Evolutionary conservation across 2,329 filamentous ascomycete genomes (phyloP).

Genomic region (Aspergillus ruber): DNA sequence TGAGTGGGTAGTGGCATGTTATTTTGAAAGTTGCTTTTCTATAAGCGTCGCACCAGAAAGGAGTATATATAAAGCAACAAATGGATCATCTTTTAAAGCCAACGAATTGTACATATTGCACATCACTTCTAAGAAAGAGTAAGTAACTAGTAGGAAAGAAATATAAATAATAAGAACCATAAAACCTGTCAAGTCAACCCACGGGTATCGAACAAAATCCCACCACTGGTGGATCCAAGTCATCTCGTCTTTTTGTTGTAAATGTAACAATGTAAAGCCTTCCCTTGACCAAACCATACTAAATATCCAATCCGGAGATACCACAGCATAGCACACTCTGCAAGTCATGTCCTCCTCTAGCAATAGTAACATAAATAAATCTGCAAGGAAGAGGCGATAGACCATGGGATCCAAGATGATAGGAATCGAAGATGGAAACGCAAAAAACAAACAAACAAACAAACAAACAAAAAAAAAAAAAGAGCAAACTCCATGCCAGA

Average conservation of each 20-base stretch:
- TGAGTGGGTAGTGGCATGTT: too few relatives aligned
- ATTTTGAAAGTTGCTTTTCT: neutral
- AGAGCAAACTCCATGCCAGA: conserved; percentile 19
- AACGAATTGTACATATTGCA: neutral
- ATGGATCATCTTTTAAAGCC: neutral
- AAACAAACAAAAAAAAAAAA: conserved; percentile 15
- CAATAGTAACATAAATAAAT: neutral
- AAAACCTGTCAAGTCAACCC: conserved; percentile 11
- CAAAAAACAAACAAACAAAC: too few relatives aligned
- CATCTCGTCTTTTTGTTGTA: conserved; percentile 8
- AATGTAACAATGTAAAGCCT: neutral
- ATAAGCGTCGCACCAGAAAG: neutral
- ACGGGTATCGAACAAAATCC: conserved; percentile 26
- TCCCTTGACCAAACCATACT: neutral
- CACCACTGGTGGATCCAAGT: conserved; percentile 8
- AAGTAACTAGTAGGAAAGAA: neutral
- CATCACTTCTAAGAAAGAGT: neutral
- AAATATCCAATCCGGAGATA: neutral
- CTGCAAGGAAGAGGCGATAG: conserved; percentile 8
- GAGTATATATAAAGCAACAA: neutral
- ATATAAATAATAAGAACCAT: neutral
- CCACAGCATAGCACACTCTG: neutral
- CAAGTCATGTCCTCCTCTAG: neutral
- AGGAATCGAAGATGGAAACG: conserved; percentile 5
- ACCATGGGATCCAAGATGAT: conserved; percentile 4